Evolutionary conservation across 371 early-diverging fungal genomes (phyloP).

Genomic region (Blakeslea trispora): DNA sequence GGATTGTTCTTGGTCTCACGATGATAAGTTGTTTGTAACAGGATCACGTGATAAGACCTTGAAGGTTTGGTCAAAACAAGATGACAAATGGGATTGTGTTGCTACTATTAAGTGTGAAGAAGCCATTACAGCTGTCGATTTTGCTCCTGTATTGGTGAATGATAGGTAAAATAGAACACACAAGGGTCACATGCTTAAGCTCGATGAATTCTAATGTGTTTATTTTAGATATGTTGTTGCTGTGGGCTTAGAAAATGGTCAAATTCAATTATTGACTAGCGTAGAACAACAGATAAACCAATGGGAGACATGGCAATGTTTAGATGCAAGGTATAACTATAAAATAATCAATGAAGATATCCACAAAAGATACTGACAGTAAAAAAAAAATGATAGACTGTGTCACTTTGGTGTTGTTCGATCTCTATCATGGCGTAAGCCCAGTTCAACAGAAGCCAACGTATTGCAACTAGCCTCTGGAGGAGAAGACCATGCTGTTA

Average conservation of each 20-base stretch:
- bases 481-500: conserved; percentile 77
- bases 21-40: conserved; percentile 83
- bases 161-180: conserved; percentile 29
- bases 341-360: background rate
- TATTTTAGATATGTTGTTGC: conserved; percentile 72
- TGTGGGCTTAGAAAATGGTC: conserved; percentile 84
- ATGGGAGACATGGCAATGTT: conserved; percentile 46
- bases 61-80: conserved; percentile 72
- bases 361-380: background rate
- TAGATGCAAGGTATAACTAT: conserved; percentile 51
- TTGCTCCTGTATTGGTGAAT: conserved; percentile 56
- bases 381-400: conserved; percentile 28
- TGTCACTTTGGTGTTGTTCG: conserved; percentile 68
- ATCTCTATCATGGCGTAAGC: conserved; percentile 65
- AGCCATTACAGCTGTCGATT: conserved; percentile 81
- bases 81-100: conserved; percentile 40
- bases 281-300: conserved; percentile 22
- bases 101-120: conserved; percentile 71
- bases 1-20: conserved; percentile 84
- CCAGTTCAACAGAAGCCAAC: conserved; percentile 7
- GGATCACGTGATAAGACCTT: conserved; percentile 91
- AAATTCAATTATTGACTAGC: conserved; percentile 56
- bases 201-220: no score
- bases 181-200: no score
- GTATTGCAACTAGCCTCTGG: conserved; percentile 65